Conservation (phyloP, 108 stramenopile genomes). For the Pseudonitzschia multiseries region DNA sequence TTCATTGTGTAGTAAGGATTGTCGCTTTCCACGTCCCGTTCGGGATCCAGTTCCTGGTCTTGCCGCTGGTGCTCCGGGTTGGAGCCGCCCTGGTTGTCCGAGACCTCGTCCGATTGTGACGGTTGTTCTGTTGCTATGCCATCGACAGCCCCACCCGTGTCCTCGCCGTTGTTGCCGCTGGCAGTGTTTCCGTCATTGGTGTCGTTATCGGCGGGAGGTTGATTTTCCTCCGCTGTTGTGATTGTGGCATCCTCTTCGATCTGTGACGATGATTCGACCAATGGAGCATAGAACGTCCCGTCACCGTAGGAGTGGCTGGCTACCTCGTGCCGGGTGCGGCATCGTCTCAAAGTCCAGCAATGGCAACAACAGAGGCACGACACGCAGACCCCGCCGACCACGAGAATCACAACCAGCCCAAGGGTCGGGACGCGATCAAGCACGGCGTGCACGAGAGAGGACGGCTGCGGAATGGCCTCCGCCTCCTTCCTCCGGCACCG, state of each 20-base stretch:
- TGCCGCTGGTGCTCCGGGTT: background rate
- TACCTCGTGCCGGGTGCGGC: constrained; percentile 65
- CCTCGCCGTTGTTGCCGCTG: background rate
- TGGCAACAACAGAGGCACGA: constrained; percentile 62
- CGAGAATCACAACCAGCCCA: constrained; percentile 32
- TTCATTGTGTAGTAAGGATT: constrained; percentile 7
- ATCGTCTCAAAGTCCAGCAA: constrained; percentile 40
- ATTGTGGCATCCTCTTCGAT: constrained; percentile 19
- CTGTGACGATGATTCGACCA: constrained; percentile 20
- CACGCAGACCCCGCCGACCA: constrained; percentile 41
- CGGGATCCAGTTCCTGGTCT: constrained; percentile 6
- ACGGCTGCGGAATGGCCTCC: constrained; percentile 41
- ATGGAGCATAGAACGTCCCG: constrained; percentile 5
- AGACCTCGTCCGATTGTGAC: background rate
- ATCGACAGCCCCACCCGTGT: background rate
- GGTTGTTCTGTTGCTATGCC: background rate
- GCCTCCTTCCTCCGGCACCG: constrained; percentile 73
- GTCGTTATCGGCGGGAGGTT: constrained; percentile 18
- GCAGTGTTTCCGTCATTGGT: background rate
- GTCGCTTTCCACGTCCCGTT: constrained; percentile 3
- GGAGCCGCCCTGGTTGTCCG: background rate
- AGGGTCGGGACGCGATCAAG: constrained; percentile 36
- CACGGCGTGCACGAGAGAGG: constrained; percentile 19
- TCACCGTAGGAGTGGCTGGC: constrained; percentile 20
- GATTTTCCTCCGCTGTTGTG: constrained; percentile 25